Conservation (phyloP, 192 early-diverging fungal genomes). For the Piromyces finnis region DNA sequence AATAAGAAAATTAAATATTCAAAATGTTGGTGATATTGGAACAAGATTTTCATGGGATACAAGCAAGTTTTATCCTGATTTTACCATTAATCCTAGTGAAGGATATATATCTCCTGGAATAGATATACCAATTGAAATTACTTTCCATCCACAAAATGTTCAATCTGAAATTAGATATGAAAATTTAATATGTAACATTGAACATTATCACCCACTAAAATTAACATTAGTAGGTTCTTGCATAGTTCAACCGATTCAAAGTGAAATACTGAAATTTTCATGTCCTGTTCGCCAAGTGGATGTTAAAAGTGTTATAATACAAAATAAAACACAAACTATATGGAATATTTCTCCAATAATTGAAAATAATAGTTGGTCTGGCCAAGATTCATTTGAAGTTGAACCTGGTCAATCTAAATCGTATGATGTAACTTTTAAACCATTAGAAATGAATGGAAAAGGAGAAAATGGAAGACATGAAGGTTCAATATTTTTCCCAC, state of each 20-base stretch:
- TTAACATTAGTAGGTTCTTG: conserved; percentile 38
- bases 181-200: conserved; percentile 22
- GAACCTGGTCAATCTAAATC: conserved; percentile 29
- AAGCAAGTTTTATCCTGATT: conserved; percentile 22
- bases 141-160: conserved; percentile 32
- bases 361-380: conserved; percentile 35
- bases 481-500: conserved; percentile 39
- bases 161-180: conserved; percentile 35
- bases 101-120: conserved; percentile 45
- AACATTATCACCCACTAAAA: conserved; percentile 13
- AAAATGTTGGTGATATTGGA: conserved; percentile 38
- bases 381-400: conserved; percentile 27
- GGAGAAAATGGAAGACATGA: conserved; percentile 21
- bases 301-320: conserved; percentile 20
- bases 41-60: conserved; percentile 30
- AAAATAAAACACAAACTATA: conserved; percentile 18
- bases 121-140: conserved; percentile 36
- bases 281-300: conserved; percentile 30
- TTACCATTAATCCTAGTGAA: conserved; percentile 33
- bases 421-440: conserved; percentile 32
- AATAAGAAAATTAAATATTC: conserved; percentile 26
- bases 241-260: conserved; percentile 27
- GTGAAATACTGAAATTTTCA: conserved; percentile 32
- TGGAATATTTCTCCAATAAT: conserved; percentile 40
- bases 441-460: conserved; percentile 18